A percentile compares a stretch with the other conserved stretches of the same genome.
Conservation (phyloP, 1,284 basidiomycete genomes). For the Boletus mariae region DNA sequence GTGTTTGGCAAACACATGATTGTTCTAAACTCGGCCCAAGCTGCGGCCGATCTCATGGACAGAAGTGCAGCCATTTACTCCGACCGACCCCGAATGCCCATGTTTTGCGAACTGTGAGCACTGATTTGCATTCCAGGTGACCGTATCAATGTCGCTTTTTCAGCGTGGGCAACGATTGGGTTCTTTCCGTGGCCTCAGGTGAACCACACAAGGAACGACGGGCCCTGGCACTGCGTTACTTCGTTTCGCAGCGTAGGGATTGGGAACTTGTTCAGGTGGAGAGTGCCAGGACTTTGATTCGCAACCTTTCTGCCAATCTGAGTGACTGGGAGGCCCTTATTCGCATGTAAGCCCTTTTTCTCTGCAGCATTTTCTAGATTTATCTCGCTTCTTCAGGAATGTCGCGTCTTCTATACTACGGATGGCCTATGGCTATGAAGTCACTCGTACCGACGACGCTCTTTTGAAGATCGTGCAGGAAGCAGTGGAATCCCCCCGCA, state of each 20-base stretch:
- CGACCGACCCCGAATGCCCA: conserved; percentile 10
- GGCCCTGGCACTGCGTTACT: conserved; percentile 13
- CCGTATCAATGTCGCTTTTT: not conserved
- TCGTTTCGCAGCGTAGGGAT: conserved; percentile 11
- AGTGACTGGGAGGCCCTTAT: conserved; percentile 7
- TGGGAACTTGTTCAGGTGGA: conserved; percentile 12
- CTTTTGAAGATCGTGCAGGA: conserved; percentile 9
- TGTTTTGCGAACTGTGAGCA: conserved; percentile 13
- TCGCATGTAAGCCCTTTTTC: conserved; percentile 4
- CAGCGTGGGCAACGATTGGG: conserved; percentile 11
- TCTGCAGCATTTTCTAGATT: not conserved
- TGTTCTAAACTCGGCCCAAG: conserved; percentile 11
- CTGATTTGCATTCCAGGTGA: not conserved
- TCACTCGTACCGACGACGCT: conserved; percentile 2
- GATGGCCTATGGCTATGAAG: conserved; percentile 10
- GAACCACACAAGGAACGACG: conserved; percentile 10
- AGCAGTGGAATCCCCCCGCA: not conserved
- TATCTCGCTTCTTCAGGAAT: conserved; percentile 4
- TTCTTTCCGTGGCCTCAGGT: conserved; percentile 5
- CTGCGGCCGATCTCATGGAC: conserved; percentile 13
- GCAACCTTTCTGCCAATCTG: conserved; percentile 1
- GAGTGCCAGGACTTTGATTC: conserved; percentile 4
- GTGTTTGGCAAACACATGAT: conserved; percentile 3
- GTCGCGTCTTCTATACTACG: conserved; percentile 10
- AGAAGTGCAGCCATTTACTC: conserved; percentile 16